Conservation (phyloP, 179 eudicot species). For the Beta lomatogona region DNA sequence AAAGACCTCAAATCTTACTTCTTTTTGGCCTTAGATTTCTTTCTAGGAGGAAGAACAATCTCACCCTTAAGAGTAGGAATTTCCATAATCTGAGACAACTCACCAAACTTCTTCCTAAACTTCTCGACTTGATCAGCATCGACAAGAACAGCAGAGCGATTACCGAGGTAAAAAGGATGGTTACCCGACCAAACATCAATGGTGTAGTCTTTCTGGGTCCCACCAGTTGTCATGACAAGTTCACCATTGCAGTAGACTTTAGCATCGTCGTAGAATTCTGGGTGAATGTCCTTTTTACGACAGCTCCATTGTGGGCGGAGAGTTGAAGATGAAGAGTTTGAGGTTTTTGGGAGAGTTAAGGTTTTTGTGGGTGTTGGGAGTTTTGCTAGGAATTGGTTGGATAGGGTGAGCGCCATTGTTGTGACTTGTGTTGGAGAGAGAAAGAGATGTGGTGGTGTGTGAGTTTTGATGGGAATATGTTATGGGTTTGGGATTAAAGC, state of each 20-base stretch:
- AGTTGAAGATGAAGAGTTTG: not conserved
- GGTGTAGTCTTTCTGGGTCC: conserved; percentile 69
- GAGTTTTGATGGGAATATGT: not conserved
- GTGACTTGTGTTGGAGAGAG: not conserved
- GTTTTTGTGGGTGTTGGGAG: conserved; percentile 34
- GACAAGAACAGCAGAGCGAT: conserved; percentile 47
- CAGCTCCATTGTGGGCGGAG: conserved; percentile 41
- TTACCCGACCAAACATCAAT: conserved; percentile 95
- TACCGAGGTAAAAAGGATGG: conserved; percentile 77
- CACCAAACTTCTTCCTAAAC: conserved; percentile 72
- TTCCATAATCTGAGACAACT: conserved; percentile 50
- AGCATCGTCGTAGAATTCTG: conserved; percentile 60
- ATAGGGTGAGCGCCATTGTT: conserved; percentile 60
- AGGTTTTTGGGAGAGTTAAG: conserved; percentile 23
- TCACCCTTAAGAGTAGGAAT: conserved; percentile 85
- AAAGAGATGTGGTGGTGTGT: not conserved
- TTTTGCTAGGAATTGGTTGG: conserved; percentile 58
- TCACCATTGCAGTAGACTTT: conserved; percentile 86
- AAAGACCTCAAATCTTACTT: conserved; percentile 34
- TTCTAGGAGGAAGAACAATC: conserved; percentile 73
- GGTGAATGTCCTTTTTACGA: conserved; percentile 72
- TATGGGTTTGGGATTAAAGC: not conserved
- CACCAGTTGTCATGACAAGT: conserved; percentile 76
- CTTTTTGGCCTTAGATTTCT: conserved; percentile 54
- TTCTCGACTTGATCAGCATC: conserved; percentile 82